A percentile compares a stretch with the other conserved stretches of the same genome.
Conservation (phyloP, 768 basidiomycete species). For the Tylopilus rubrobrunneus region DNA sequence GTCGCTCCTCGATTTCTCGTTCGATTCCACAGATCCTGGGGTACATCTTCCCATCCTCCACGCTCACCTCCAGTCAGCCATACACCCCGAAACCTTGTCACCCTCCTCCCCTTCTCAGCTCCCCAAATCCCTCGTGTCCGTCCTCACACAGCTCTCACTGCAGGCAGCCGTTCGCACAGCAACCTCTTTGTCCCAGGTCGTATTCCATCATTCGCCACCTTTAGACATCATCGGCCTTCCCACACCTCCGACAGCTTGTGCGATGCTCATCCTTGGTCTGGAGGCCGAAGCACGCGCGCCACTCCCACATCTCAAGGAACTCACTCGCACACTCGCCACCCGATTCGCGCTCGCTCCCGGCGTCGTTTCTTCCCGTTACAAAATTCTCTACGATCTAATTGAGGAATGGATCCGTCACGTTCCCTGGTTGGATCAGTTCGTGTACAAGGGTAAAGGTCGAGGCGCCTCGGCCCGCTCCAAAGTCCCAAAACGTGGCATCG, state of each 20-base stretch:
- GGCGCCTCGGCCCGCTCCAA: conserved; percentile 49
- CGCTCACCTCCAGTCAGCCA: conserved; percentile 42
- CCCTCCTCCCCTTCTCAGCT: conserved; percentile 22
- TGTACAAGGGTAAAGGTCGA: conserved; percentile 31
- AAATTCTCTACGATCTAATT: conserved; percentile 56
- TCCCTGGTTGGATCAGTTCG: conserved; percentile 68
- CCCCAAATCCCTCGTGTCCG: conserved; percentile 32
- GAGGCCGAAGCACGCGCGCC: conserved; percentile 60
- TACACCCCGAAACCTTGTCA: conserved; percentile 30
- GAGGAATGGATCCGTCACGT: conserved; percentile 58
- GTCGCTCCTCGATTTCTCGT: conserved; percentile 49
- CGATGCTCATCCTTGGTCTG: conserved; percentile 62
- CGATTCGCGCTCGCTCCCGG: conserved; percentile 48
- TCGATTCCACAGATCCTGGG: conserved; percentile 54
- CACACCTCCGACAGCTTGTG: conserved; percentile 56
- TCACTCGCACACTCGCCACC: conserved; percentile 53
- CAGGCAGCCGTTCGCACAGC: conserved; percentile 38
- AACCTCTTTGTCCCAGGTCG: conserved; percentile 44
- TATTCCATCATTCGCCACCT: conserved; percentile 36
- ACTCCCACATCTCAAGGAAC: conserved; percentile 50
- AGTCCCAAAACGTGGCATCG: conserved; percentile 57
- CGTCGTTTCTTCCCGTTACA: conserved; percentile 68
- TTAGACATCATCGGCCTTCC: conserved; percentile 40
- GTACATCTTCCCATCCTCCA: conserved; percentile 56
- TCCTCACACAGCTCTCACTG: conserved; percentile 38